Percentiles rank a stretch among this genome's conserved stretches.
Conservation (phyloP, 2,329 filamentous ascomycete species). For the Monosporascus sp. region DNA sequence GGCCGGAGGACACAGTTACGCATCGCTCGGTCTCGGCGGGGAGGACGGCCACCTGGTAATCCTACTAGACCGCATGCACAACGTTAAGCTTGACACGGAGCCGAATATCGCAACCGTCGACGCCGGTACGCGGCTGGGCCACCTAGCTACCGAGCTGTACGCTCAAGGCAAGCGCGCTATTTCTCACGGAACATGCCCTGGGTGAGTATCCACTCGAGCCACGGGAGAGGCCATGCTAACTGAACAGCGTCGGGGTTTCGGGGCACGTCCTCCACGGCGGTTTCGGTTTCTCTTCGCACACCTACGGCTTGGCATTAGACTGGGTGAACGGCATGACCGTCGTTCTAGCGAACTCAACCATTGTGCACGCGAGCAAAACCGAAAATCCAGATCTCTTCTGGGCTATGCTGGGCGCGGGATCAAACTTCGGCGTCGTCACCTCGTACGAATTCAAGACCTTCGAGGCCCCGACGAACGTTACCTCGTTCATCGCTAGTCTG, state of each 20-base stretch:
- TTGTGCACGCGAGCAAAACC: conserved; percentile 23
- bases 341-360: conserved; percentile 23
- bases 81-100: conserved; percentile 31
- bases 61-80: conserved; percentile 37
- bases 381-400: conserved; percentile 28
- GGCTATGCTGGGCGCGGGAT: conserved; percentile 27
- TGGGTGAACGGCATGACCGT: conserved; percentile 31
- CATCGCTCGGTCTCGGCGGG: conserved; percentile 38
- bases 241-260: conserved; percentile 27
- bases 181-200: conserved; percentile 33
- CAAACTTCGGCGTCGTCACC: conserved; percentile 26
- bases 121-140: conserved; percentile 38
- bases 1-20: conserved; percentile 45
- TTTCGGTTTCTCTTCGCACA: conserved; percentile 32
- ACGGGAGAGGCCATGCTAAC: conserved; percentile 6
- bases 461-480: conserved; percentile 23
- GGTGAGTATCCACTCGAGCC: conserved; percentile 19
- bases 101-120: conserved; percentile 36
- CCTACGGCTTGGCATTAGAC: conserved; percentile 41
- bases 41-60: conserved; percentile 41
- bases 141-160: conserved; percentile 28
- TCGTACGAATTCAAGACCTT: conserved; percentile 26
- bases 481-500: conserved; percentile 23
- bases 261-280: conserved; percentile 32
- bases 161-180: conserved; percentile 27